These are phyloP conservation scores for Pythium aquatile DNA, from an alignment of 352 stramenopile species.

Conservation along the genomic window DNA sequence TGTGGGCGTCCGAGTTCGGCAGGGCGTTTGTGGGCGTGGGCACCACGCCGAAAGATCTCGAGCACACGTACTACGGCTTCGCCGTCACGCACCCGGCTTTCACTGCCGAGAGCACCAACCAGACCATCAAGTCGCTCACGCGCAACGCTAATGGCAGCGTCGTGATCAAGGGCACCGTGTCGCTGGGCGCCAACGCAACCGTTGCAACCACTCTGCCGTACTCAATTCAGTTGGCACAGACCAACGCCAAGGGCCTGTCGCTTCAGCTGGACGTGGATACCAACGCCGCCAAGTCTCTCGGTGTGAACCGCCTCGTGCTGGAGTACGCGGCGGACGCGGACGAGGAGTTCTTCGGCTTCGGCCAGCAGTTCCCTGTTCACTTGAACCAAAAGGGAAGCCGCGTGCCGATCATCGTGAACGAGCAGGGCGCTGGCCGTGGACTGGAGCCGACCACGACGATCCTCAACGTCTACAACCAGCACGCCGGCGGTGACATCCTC, in stretches of 20 bases:
- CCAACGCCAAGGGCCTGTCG: conserved; percentile 1
- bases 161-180: conserved; percentile 7
- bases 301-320: conserved; percentile 18
- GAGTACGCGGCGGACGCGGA: conserved; percentile 14
- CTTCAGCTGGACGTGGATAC: conserved; percentile 9
- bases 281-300: neutral
- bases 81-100: conserved; percentile 8
- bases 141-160: conserved; percentile 1
- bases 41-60: conserved; percentile 4
- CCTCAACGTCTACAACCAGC: conserved; percentile 14
- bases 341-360: conserved; percentile 20
- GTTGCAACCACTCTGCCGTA: neutral
- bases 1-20: conserved; percentile 17
- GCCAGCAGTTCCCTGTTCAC: conserved; percentile 14
- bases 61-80: conserved; percentile 19
- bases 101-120: conserved; percentile 11
- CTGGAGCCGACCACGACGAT: conserved; percentile 12
- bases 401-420: conserved; percentile 19
- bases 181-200: conserved; percentile 2
- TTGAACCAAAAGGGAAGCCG: conserved; percentile 17
- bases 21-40: conserved; percentile 17
- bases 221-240: conserved; percentile 8
- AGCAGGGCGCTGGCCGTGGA: conserved; percentile 12
- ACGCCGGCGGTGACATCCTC: conserved; percentile 15
- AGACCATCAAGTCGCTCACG: conserved; percentile 13